Evolutionary conservation across 164 flowering plant species (phyloP).

Genomic region (Hamamelis virginiana): DNA sequence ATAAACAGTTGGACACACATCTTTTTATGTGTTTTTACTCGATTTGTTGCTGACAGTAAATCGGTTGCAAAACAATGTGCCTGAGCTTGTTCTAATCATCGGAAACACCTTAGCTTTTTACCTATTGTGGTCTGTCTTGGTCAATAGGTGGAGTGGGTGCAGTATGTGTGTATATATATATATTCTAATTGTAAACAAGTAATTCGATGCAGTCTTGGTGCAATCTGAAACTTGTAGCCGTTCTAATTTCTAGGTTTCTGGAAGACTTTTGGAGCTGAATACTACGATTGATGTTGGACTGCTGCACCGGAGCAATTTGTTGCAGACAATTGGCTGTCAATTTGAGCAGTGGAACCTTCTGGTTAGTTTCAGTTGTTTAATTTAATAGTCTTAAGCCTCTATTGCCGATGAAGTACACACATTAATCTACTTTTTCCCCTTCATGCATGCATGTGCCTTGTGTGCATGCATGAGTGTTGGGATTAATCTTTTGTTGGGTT

Average conservation of each 20-base stretch:
- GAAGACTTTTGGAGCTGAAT: slow-evolving; percentile 65
- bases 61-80: too few species aligned
- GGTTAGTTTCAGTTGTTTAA: slow-evolving; percentile 40
- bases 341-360: slow-evolving; percentile 69
- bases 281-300: slow-evolving; percentile 78
- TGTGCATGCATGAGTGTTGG: too few species aligned
- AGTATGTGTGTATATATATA: too few species aligned
- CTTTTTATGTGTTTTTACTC: too few species aligned
- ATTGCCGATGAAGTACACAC: not conserved
- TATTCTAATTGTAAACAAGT: not conserved
- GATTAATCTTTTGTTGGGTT: too few species aligned
- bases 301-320: slow-evolving; percentile 48
- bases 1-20: not conserved
- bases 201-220: not conserved
- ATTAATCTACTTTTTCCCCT: not conserved
- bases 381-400: not conserved
- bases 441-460: too few species aligned
- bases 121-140: too few species aligned
- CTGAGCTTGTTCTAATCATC: too few species aligned
- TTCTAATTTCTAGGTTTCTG: slow-evolving; percentile 53
- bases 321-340: slow-evolving; percentile 55
- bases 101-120: too few species aligned
- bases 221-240: not conserved
- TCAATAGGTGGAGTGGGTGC: not conserved
- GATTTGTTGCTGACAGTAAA: too few species aligned